A percentile compares a stretch with the other conserved stretches of the same genome.
Evolutionary conservation across 331 rosid genomes (phyloP).

Genomic region (Cydonia oblonga): DNA sequence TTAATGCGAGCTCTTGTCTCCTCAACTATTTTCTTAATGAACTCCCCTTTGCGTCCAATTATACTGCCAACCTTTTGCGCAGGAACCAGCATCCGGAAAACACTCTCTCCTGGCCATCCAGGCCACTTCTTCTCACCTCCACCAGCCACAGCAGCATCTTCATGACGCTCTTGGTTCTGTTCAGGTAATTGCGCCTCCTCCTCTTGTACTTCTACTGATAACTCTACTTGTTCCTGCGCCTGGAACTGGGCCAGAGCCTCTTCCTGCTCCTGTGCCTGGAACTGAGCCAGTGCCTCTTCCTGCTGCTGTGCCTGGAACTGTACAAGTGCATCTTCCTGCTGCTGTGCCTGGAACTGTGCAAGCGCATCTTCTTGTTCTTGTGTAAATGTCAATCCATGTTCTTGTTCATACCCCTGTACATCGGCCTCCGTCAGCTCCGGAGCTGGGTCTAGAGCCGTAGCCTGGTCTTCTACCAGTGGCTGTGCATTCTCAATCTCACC

Average conservation of each 20-base stretch:
- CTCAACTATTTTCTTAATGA: conserved; percentile 78
- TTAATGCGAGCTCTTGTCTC: conserved; percentile 93
- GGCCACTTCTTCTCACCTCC: conserved; percentile 93
- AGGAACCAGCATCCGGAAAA: conserved; percentile 93
- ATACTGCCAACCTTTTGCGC: conserved; percentile 95
- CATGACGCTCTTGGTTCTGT: conserved; percentile 17
- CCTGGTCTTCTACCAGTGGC: background rate
- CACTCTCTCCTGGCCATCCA: conserved; percentile 99
- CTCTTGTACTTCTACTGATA: background rate
- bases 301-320: background rate
- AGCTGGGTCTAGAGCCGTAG: background rate
- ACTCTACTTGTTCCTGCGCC: background rate
- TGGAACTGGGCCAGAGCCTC: conserved; percentile 5
- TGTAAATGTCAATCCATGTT: background rate
- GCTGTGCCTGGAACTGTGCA: background rate
- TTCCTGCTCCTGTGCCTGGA: background rate
- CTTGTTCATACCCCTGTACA: background rate
- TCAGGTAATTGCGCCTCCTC: conserved; percentile 10
- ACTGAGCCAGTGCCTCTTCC: background rate
- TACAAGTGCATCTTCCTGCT: background rate
- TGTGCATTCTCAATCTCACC: conserved; percentile 11
- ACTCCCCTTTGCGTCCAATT: conserved; percentile 97
- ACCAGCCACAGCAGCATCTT: conserved; percentile 28
- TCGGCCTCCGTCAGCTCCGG: background rate
- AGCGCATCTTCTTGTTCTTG: background rate